phyloP scores from a whole-genome alignment of 2,329 filamentous ascomycete genomes.

The Trichoderma lentiforme region DNA sequence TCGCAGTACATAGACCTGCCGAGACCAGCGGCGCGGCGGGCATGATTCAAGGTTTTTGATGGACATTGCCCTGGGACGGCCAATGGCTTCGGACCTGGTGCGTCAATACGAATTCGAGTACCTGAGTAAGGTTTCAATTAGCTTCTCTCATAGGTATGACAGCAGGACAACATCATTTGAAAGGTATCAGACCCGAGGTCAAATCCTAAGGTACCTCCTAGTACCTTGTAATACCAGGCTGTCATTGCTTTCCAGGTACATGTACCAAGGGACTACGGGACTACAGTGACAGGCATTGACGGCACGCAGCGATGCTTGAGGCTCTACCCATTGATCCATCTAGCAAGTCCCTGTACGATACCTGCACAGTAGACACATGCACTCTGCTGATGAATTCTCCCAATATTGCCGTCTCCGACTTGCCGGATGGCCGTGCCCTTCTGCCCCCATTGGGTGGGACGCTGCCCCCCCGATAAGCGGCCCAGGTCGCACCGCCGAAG shows the following conservation, averaged over 20 bases:
- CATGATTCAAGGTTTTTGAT: neutral
- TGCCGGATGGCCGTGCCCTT: neutral
- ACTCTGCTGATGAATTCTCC: neutral
- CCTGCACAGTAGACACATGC: neutral
- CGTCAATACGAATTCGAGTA: neutral
- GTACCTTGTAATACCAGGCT: too few relatives aligned
- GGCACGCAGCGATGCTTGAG: neutral
- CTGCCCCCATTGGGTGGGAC: neutral
- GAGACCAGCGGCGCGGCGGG: neutral
- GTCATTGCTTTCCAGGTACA: too few relatives aligned
- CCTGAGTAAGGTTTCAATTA: neutral
- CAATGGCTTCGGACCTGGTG: neutral
- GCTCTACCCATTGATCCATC: neutral
- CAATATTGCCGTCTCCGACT: conserved; percentile 4
- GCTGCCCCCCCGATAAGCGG: neutral
- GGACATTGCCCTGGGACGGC: neutral
- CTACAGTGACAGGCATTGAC: neutral
- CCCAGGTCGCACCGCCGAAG: neutral
- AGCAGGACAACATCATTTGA: neutral
- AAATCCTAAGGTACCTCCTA: too few relatives aligned
- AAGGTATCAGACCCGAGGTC: neutral
- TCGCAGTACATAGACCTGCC: neutral
- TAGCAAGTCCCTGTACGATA: neutral
- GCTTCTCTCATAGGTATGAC: neutral
- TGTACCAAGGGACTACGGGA: too few relatives aligned